Base-by-base conservation (phyloP, 805 yeast species). In the Nakazawaea populi region DNA sequence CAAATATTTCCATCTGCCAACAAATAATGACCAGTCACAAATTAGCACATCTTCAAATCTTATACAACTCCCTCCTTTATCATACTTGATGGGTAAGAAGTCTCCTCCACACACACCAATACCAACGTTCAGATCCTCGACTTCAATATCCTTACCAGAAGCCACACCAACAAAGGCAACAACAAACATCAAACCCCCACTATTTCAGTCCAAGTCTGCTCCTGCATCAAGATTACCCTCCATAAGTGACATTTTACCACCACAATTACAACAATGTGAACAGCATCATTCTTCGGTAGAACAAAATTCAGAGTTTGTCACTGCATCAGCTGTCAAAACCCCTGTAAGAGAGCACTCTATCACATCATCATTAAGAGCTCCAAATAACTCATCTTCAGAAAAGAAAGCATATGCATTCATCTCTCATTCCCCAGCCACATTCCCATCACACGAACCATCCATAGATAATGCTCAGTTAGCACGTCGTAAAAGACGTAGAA, bases 401-500 rank as follows among this genome's bases (percentile, higher is more conserved):
- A 50, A 46, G 47, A 74, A 73, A 56, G 64, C 76, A 18, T 87
- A 83, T 69, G 97, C 97, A 14, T 92, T 92, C 68, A 92, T 92
- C 56, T 83, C 95, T 27, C 98, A 92, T 68, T 89, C 96, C 6
- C 96, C 90, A 31, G 83, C 89, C 18, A 88, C 97, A 0, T 92
- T 83, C 63, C 90, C 95, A 12, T 74, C 80, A 3, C 85, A 84
- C 54, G 95, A 87, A 62, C 96, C 96, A 2, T 70, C 75, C 51
- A 89, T 89, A 51, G 97, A 90, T 67, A 89, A 91, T 63, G 89
- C 89, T n/a, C 90, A 90, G 46, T 73, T 91, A 52, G 97, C 96
- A 1, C 83, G 98, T 59, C 82, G 97, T 51, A 92, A 92, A 66
- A 81, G 99, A 70, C 83, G 99, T 71, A 85, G 98, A 72, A 94